Base-by-base conservation (phyloP, 345 rosid species). In the Kandelia obovata region DNA sequence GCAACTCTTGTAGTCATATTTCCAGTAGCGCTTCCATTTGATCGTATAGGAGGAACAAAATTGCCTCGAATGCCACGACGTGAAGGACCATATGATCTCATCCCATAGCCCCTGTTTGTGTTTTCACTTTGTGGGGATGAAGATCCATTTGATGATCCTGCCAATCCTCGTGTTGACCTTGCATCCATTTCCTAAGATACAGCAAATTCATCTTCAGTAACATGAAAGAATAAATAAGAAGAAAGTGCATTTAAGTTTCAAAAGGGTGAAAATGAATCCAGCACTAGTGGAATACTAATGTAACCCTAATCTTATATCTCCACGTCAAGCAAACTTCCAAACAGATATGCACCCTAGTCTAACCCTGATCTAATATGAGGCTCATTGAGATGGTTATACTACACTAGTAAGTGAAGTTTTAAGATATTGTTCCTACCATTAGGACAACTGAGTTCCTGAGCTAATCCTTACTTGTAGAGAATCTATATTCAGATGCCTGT, bases 11-110 rank as follows among this genome's bases (percentile, higher is more conserved):
- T 78, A 43, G 84, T 88, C 83, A 75, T 76, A 77, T 81, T 92
- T 69, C 96, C 97, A 62, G 49, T 61, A 75, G 64, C 82, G 65
- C 78, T 72, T 71, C 95, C 96, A 74, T 86, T 87, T 25, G 92
- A 77, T 84, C 71, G 92, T 79, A 92, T 84, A 19, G 96, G 96
- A 55, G 99, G 96, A 69, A 95, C 82, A 81, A 95, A 95, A 78
- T 79, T 92, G 57, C 96, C 92, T 59, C 94, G 92, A 69, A 78
- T 68, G 61, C 96, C 96, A 55, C 91, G 88, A 64, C 96, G 84
- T 73, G 81, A 62, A 75, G 75, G 65, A 61, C 97, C 91, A 58
- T 87, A 75, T 0, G 90, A 75, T 75, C 87, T 88, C 64, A 70
- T 77, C 69, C 93, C 88, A 75, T 83, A 85, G 32, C 87, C 85